Evolutionary conservation across 345 rosid genomes (phyloP).

Genomic region (Gossypium sturtianum): DNA sequence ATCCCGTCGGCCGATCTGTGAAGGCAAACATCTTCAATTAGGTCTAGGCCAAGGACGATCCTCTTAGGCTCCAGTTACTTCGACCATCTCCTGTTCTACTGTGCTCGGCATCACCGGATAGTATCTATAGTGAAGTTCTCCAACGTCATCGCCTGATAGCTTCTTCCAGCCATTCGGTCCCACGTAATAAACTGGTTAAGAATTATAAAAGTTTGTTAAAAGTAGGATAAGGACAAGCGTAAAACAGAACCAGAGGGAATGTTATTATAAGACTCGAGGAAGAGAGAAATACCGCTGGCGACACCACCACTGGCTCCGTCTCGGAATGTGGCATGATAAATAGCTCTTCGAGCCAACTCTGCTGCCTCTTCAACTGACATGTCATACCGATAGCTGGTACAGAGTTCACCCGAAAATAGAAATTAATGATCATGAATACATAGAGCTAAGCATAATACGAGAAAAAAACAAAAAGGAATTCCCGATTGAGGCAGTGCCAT

Average conservation of each 20-base stretch:
- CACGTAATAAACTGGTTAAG: constrained; percentile 71
- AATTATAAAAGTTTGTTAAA: too few species aligned
- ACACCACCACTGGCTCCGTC: constrained; percentile 99
- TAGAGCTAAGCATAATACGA: not conserved
- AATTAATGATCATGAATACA: not conserved
- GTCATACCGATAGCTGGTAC: constrained; percentile 63
- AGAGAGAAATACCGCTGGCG: constrained; percentile 67
- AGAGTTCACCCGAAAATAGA: not conserved
- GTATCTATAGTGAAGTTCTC: constrained; percentile 85
- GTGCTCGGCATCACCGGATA: constrained; percentile 55
- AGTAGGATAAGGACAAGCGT: too few species aligned
- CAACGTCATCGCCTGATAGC: constrained; percentile 94
- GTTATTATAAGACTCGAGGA: not conserved
- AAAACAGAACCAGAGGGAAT: too few species aligned
- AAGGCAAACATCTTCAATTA: not conserved
- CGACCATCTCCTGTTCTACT: constrained; percentile 87
- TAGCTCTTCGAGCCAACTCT: constrained; percentile 90
- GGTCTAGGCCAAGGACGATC: constrained; percentile 4
- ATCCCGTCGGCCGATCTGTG: too few species aligned
- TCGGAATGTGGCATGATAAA: constrained; percentile 97
- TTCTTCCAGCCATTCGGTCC: constrained; percentile 97
- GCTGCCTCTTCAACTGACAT: constrained; percentile 90
- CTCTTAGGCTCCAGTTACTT: constrained; percentile 34
- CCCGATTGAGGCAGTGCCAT: not conserved
- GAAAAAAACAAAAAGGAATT: not conserved